phyloP scores from a whole-genome alignment of 345 rosid genomes.

The Salix udensis region DNA sequence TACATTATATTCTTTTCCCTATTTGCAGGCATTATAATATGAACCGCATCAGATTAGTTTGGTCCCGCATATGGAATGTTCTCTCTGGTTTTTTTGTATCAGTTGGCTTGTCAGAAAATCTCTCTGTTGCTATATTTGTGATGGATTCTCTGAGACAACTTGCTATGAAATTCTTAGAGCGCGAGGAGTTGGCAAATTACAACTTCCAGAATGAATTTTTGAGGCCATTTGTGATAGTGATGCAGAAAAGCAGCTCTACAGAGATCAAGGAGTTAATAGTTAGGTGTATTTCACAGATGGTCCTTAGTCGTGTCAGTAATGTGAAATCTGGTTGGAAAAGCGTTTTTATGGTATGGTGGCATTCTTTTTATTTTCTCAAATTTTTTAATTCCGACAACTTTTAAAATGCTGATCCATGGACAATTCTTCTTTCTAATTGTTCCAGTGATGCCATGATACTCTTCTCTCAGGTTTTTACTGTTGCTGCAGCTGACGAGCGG shows the following conservation, averaged over 20 bases:
- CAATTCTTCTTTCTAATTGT: not conserved
- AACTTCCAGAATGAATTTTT: conserved; percentile 95
- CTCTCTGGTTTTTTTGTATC: conserved; percentile 92
- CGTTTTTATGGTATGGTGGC: conserved; percentile 73
- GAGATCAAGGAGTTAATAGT: conserved; percentile 87
- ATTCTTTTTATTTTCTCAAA: not conserved
- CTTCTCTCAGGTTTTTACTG: conserved; percentile 61
- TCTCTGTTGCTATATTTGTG: conserved; percentile 92
- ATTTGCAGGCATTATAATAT: conserved; percentile 89
- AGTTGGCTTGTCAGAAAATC: conserved; percentile 93
- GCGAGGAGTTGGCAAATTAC: conserved; percentile 94
- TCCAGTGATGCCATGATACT: conserved; percentile 3
- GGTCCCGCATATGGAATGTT: conserved; percentile 95
- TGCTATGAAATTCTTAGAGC: conserved; percentile 94
- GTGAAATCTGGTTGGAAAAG: conserved; percentile 99
- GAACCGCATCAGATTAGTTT: conserved; percentile 94
- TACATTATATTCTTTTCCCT: not conserved
- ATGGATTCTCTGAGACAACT: conserved; percentile 97
- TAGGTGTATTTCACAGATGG: conserved; percentile 97
- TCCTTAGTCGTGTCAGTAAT: conserved; percentile 79
- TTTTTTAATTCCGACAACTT: not conserved
- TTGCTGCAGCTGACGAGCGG: conserved; percentile 86
- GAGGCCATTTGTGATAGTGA: conserved; percentile 87
- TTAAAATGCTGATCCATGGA: not conserved
- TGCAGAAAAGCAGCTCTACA: conserved; percentile 84